These are phyloP conservation scores for Penicillium sp. DNA, from an alignment of 2,329 filamentous ascomycete genomes.

Conservation along the genomic window DNA sequence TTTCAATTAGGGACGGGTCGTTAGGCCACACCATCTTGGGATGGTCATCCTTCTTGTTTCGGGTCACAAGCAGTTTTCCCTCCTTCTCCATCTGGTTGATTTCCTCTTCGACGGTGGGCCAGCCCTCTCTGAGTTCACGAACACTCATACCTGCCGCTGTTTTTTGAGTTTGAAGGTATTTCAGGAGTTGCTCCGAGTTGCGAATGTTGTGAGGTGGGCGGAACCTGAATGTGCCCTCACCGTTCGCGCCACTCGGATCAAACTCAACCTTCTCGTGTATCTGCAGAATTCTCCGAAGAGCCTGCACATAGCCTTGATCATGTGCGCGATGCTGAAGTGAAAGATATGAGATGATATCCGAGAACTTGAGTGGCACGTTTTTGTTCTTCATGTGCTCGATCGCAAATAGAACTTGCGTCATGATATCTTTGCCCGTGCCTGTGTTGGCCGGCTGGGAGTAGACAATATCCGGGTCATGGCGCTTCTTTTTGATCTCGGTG, in stretches of 20 bases:
- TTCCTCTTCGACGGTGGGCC: conserved; percentile 77
- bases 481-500: conserved; percentile 56
- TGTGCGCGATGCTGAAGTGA: conserved; percentile 65
- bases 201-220: conserved; percentile 80
- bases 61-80: conserved; percentile 77
- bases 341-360: conserved; percentile 76
- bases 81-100: conserved; percentile 75
- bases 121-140: conserved; percentile 92
- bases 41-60: conserved; percentile 88
- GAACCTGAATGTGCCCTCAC: conserved; percentile 76
- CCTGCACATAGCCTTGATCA: conserved; percentile 56
- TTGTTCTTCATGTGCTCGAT: conserved; percentile 77
- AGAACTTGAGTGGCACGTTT: conserved; percentile 65
- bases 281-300: conserved; percentile 67
- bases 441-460: conserved; percentile 77
- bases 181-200: conserved; percentile 72
- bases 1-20: conserved; percentile 71
- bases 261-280: conserved; percentile 62
- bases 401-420: conserved; percentile 84
- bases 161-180: conserved; percentile 74
- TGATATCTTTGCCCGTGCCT: conserved; percentile 73
- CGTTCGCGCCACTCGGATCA: conserved; percentile 59
- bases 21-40: conserved; percentile 87
- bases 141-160: conserved; percentile 79
- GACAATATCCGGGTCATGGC: conserved; percentile 54